Percentiles rank a stretch among this genome's conserved stretches.
Conservation (phyloP, 176 grass and related monocot genomes). For the Metroxylon sagu region DNA sequence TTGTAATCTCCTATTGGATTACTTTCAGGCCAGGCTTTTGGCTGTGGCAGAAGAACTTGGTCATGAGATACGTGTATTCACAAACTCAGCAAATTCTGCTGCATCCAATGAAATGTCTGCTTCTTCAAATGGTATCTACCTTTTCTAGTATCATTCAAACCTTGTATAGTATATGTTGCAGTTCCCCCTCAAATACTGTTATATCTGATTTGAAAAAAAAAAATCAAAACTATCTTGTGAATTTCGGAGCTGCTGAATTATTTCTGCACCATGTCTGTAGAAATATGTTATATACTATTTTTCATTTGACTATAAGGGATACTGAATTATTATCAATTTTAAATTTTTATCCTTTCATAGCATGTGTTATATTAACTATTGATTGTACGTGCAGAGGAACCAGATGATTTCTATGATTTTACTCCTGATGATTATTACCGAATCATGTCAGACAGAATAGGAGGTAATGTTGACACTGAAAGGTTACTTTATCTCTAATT, state of each 20-base stretch:
- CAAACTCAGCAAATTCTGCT: conserved; percentile 25
- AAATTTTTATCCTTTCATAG: too few species aligned
- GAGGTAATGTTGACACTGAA: conserved; percentile 30
- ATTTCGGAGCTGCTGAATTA: too few species aligned
- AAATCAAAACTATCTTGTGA: too few species aligned
- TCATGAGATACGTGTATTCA: conserved; percentile 63
- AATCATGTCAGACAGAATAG: conserved; percentile 49
- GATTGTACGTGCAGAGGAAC: conserved; percentile 47
- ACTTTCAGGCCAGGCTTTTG: conserved; percentile 55
- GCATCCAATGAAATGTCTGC: conserved; percentile 35
- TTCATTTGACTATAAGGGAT: too few species aligned
- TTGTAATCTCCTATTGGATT: background rate
- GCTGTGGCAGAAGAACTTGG: conserved; percentile 57
- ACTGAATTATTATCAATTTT: too few species aligned
- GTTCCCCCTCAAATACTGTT: background rate
- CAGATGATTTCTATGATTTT: conserved; percentile 92
- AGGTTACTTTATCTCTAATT: background rate
- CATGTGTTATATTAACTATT: background rate
- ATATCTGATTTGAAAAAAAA: too few species aligned
- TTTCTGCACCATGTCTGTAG: too few species aligned
- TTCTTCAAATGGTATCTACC: conserved; percentile 46
- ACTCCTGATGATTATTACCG: conserved; percentile 69
- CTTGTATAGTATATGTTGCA: background rate
- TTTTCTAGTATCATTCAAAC: background rate
- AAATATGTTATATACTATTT: too few species aligned